Conservation (phyloP, 2,329 filamentous ascomycete species). For the Sarocladiaceae sp. region DNA sequence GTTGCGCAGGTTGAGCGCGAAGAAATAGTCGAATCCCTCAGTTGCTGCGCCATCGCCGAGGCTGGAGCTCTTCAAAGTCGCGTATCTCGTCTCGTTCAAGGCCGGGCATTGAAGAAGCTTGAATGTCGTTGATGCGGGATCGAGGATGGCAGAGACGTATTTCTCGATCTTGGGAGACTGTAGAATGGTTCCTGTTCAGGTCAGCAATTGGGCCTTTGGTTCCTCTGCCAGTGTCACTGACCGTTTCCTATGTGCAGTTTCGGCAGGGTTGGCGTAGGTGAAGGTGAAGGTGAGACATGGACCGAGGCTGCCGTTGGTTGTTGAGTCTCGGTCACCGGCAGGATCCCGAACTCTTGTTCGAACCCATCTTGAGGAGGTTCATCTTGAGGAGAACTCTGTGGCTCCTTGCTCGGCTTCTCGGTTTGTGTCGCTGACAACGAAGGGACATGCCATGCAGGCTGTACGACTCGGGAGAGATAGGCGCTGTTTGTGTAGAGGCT, state of each 20-base stretch:
- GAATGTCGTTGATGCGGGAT: neutral
- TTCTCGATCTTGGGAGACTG: neutral
- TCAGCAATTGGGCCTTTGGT: neutral
- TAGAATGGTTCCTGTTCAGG: neutral
- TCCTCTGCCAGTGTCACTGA: neutral
- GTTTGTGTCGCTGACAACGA: too few relatives aligned
- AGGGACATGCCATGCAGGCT: neutral
- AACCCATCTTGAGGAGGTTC: neutral
- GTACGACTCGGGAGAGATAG: neutral
- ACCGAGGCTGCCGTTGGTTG: too few relatives aligned
- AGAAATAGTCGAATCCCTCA: slow-evolving; percentile 36
- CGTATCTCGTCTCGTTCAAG: slow-evolving; percentile 5
- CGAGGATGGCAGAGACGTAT: slow-evolving; percentile 1
- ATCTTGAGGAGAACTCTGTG: neutral
- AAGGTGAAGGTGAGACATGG: too few relatives aligned
- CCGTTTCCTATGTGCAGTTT: neutral
- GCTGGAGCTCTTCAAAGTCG: neutral
- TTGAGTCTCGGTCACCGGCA: too few relatives aligned
- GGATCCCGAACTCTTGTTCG: too few relatives aligned
- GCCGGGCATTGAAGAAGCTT: neutral
- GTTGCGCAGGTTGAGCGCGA: slow-evolving; percentile 46
- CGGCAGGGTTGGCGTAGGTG: too few relatives aligned
- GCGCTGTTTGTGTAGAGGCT: slow-evolving; percentile 1
- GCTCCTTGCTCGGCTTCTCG: neutral
- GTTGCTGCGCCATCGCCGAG: neutral